phyloP scores from a whole-genome alignment of 164 flowering plant genomes.

The Liriodendron chinense region DNA sequence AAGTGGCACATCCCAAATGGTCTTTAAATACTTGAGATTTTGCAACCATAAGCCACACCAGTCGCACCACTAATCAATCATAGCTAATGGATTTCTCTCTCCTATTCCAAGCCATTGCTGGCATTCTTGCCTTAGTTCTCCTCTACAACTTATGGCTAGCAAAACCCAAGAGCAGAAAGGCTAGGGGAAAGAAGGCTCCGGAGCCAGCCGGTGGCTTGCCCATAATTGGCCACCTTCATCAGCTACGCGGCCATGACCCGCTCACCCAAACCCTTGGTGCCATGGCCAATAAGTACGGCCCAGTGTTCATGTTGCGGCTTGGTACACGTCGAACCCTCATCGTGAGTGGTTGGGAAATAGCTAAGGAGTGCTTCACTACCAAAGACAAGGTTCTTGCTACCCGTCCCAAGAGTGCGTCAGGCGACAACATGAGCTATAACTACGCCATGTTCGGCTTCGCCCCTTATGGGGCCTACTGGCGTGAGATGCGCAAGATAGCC shows the following conservation, averaged over 20 bases:
- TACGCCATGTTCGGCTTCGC: constrained; percentile 15
- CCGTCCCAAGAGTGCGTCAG: constrained; percentile 4
- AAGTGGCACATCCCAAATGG: too few species aligned
- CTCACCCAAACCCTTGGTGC: constrained; percentile 5
- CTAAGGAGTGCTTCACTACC: constrained; percentile 24
- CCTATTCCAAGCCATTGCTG: background rate
- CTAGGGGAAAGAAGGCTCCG: constrained; percentile 5
- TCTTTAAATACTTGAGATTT: too few species aligned
- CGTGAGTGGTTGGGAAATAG: constrained; percentile 17
- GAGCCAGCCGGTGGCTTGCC: constrained; percentile 18
- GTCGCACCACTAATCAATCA: too few species aligned
- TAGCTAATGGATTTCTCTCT: constrained; percentile 2
- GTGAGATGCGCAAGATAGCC: constrained; percentile 10
- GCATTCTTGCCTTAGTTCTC: background rate
- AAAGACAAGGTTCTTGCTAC: constrained; percentile 18
- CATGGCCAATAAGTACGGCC: constrained; percentile 22
- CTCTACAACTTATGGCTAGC: constrained; percentile 6
- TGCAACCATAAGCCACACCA: too few species aligned
- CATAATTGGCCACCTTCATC: constrained; percentile 23
- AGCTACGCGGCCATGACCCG: background rate
- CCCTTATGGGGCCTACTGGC: constrained; percentile 15
- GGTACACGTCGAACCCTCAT: constrained; percentile 15
- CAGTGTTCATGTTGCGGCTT: constrained; percentile 13
- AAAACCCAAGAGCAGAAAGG: background rate
- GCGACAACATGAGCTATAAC: too few species aligned